Conservation (phyloP, 2,329 filamentous ascomycete genomes). For the Orbilia brochopaga region DNA sequence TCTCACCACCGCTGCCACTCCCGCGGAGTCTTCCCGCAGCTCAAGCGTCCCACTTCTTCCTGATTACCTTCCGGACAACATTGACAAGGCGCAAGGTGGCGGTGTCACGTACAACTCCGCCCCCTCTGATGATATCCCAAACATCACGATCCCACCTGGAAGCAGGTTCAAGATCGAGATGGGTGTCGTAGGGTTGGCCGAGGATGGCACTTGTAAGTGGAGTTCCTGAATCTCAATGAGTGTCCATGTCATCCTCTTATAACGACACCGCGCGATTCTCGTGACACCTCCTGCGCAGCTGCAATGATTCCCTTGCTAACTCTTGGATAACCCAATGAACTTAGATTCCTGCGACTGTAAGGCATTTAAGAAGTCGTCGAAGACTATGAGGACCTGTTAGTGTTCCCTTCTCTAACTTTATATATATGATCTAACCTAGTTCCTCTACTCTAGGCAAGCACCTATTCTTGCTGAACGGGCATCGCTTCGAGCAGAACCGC, state of each 20-base stretch:
- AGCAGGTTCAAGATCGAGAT: conserved; percentile 23
- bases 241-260: background rate
- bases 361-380: conserved; percentile 20
- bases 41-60: conserved; percentile 10
- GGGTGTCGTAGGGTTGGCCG: conserved; percentile 13
- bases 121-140: conserved; percentile 18
- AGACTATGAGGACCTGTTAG: conserved; percentile 32
- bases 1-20: background rate
- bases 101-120: conserved; percentile 22
- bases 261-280: too few species aligned
- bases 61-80: conserved; percentile 13
- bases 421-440: background rate
- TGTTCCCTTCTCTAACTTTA: conserved; percentile 2
- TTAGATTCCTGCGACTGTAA: conserved; percentile 30
- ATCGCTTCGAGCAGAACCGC: conserved; percentile 30
- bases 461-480: conserved; percentile 31
- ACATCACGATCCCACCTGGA: conserved; percentile 24
- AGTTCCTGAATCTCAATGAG: background rate
- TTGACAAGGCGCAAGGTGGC: background rate
- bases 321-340: background rate
- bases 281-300: too few species aligned
- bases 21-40: background rate
- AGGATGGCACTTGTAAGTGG: conserved; percentile 14
- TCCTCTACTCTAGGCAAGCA: conserved; percentile 28
- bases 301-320: too few species aligned